Conservation (phyloP, 1,284 basidiomycete genomes). For the Rhodotorula sp. region DNA sequence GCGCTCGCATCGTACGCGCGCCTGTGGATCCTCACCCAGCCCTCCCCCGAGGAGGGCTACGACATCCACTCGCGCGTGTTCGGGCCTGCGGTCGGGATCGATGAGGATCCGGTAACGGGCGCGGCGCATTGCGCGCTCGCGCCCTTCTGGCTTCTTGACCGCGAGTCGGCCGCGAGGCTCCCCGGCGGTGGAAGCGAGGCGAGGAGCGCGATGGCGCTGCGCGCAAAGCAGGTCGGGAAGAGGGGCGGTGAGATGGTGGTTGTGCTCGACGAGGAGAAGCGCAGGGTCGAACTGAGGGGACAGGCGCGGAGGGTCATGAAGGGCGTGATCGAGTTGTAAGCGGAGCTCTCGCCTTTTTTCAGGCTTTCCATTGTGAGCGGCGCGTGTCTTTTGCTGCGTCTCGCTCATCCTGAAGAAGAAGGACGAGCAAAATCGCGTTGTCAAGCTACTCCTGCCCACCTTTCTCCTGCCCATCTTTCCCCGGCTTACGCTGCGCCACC, state of each 20-base stretch:
- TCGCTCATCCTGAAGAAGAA: too few species aligned
- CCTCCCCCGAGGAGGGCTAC: slow-evolving; percentile 8
- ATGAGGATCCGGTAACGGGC: slow-evolving; percentile 64
- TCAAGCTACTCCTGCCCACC: too few species aligned
- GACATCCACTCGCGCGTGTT: slow-evolving; percentile 62
- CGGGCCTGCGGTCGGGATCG: slow-evolving; percentile 53
- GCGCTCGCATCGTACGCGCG: neutral
- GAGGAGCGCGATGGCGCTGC: slow-evolving; percentile 46
- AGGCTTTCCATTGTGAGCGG: too few species aligned
- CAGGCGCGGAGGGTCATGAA: slow-evolving; percentile 25
- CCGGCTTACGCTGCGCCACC: too few species aligned
- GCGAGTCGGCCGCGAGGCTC: neutral
- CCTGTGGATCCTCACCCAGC: slow-evolving; percentile 25
- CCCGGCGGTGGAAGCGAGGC: neutral
- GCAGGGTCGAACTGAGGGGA: slow-evolving; percentile 20
- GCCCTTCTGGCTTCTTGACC: slow-evolving; percentile 57
- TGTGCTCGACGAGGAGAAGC: slow-evolving; percentile 50
- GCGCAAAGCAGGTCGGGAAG: slow-evolving; percentile 57
- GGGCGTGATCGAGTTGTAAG: slow-evolving; percentile 35
- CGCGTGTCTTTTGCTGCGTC: too few species aligned
- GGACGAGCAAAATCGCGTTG: too few species aligned
- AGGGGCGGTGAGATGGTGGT: slow-evolving; percentile 59
- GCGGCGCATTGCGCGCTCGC: slow-evolving; percentile 60
- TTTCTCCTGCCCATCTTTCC: too few species aligned
- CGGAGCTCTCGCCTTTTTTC: too few species aligned